These are phyloP conservation scores for Podila epigama DNA, from an alignment of 192 early-diverging fungal species.

Conservation along the genomic window DNA sequence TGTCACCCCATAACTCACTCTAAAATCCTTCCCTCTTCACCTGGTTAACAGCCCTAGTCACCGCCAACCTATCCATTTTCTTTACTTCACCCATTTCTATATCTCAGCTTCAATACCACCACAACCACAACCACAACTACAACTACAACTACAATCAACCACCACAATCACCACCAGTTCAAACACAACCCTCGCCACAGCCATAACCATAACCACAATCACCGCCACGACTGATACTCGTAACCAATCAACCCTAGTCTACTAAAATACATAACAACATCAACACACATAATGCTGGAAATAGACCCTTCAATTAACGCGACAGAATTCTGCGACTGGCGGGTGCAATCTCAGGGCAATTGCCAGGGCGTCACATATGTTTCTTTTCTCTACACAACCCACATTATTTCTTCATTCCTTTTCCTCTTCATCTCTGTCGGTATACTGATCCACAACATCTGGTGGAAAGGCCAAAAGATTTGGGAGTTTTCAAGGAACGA, in stretches of 20 bases:
- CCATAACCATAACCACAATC: too few species aligned
- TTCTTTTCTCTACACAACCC: constrained; percentile 44
- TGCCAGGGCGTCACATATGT: constrained; percentile 36
- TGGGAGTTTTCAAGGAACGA: constrained; percentile 49
- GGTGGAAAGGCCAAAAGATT: constrained; percentile 50
- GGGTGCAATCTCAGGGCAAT: constrained; percentile 38
- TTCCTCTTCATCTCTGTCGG: constrained; percentile 46
- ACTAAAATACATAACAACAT: neutral
- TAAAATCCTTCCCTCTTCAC: neutral
- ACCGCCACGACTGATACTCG: too few species aligned
- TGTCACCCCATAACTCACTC: neutral
- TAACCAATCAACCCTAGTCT: neutral
- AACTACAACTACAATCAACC: neutral
- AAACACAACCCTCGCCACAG: too few species aligned
- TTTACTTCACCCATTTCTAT: too few species aligned
- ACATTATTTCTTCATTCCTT: constrained; percentile 44
- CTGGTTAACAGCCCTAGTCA: neutral
- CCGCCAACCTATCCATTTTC: too few species aligned
- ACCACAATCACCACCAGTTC: too few species aligned
- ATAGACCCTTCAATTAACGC: constrained; percentile 37
- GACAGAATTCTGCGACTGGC: constrained; percentile 47
- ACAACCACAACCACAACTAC: neutral
- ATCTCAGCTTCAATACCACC: too few species aligned
- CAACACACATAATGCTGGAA: neutral
- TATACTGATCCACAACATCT: constrained; percentile 44